Conservation (phyloP, 495 filamentous ascomycete species). For the Aspergillus indologenus region DNA sequence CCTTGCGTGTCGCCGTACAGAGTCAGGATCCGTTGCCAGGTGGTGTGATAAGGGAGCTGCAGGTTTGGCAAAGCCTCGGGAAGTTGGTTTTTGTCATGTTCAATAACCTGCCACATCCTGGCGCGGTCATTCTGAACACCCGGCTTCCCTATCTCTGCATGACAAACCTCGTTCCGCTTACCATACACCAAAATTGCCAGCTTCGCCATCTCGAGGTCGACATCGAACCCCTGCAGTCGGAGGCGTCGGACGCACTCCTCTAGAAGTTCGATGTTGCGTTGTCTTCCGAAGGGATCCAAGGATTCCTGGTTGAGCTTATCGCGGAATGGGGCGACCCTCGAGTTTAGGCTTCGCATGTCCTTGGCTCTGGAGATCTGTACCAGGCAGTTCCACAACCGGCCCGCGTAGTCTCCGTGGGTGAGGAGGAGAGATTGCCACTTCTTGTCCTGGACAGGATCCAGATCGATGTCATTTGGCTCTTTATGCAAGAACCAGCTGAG, state of each 20-base stretch:
- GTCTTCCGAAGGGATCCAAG: not conserved
- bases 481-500: too few relatives aligned
- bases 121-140: not conserved
- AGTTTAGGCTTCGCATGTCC: not conserved
- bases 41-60: not conserved
- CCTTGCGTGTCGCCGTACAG: not conserved
- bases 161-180: constrained; percentile 6
- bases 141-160: not conserved
- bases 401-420: not conserved
- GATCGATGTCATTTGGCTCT: too few relatives aligned
- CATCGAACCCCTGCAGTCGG: not conserved
- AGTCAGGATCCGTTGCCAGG: not conserved
- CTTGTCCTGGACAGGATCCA: too few relatives aligned
- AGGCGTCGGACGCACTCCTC: not conserved
- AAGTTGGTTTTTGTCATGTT: not conserved
- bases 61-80: not conserved
- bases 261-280: not conserved
- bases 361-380: not conserved
- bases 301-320: constrained; percentile 4
- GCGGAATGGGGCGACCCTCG: not conserved
- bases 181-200: constrained; percentile 6
- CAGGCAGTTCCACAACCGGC: not conserved
- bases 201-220: constrained; percentile 6
- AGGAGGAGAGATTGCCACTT: not conserved
- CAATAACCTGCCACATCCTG: not conserved